Evolutionary conservation across 179 eudicot species (phyloP).

Genomic region (Corrigiola litoralis): DNA sequence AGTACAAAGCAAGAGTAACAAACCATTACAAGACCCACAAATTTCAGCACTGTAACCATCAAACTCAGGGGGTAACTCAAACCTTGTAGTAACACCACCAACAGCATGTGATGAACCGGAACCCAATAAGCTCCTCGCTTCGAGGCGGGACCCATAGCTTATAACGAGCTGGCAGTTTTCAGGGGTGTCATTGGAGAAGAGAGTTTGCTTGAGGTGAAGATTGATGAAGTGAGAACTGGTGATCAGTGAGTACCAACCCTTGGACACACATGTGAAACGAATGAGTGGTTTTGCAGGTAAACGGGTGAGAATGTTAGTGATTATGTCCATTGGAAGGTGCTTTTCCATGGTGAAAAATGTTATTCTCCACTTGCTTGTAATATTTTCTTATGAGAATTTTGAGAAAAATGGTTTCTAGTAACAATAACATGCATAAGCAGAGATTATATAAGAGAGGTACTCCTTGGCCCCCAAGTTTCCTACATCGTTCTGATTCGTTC

Average conservation of each 20-base stretch:
- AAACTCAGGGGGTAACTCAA: neutral
- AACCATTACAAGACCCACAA: slow-evolving; percentile 2
- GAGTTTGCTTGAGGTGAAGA: neutral
- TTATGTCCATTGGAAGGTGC: neutral
- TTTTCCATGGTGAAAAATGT: slow-evolving; percentile 3
- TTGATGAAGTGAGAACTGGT: neutral
- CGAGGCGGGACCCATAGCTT: neutral
- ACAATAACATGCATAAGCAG: too few relatives aligned
- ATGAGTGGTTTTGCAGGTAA: slow-evolving; percentile 1
- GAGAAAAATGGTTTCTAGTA: too few relatives aligned
- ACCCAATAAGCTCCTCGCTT: neutral
- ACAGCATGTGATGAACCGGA: too few relatives aligned
- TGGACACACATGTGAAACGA: slow-evolving; percentile 8
- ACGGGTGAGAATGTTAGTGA: neutral
- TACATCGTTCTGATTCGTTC: too few relatives aligned
- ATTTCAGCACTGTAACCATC: neutral
- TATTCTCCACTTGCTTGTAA: too few relatives aligned
- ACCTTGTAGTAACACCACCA: neutral
- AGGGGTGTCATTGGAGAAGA: neutral
- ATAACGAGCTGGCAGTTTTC: neutral
- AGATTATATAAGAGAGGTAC: too few relatives aligned
- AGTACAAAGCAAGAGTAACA: neutral
- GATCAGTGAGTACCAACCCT: neutral
- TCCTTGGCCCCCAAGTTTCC: too few relatives aligned
- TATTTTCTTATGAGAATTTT: too few relatives aligned